Evolutionary conservation across 768 basidiomycete species (phyloP).

Genomic region (Suillus subluteus): DNA sequence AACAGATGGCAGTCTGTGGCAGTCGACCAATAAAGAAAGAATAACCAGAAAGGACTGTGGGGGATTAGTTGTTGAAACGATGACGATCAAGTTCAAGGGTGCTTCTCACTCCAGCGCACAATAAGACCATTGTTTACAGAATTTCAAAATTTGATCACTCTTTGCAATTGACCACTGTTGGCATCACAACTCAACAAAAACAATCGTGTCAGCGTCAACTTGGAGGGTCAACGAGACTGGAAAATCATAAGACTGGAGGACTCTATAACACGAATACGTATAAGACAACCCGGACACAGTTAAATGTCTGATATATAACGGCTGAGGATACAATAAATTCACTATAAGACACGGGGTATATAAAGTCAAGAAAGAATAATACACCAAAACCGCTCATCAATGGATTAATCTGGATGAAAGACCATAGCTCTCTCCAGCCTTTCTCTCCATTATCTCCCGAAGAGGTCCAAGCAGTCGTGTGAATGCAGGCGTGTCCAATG

Average conservation of each 20-base stretch:
- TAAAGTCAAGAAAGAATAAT: conserved; percentile 6
- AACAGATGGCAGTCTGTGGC: conserved; percentile 13
- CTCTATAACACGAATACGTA: background rate
- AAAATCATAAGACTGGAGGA: background rate
- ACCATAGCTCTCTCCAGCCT: conserved; percentile 78
- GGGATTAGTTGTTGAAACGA: conserved; percentile 1
- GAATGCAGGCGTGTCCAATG: conserved; percentile 90
- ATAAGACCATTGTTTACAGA: background rate
- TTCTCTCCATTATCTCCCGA: conserved; percentile 90
- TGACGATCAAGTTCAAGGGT: background rate
- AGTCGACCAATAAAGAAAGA: conserved; percentile 2
- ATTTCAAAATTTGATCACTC: background rate
- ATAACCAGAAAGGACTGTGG: conserved; percentile 10
- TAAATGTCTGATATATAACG: background rate
- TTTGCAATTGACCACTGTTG: conserved; percentile 20
- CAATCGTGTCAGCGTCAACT: conserved; percentile 1
- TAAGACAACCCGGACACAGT: background rate
- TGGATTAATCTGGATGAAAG: conserved; percentile 36
- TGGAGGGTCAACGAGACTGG: conserved; percentile 7
- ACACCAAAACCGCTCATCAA: conserved; percentile 15
- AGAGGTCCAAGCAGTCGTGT: conserved; percentile 91
- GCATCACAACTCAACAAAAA: conserved; percentile 33
- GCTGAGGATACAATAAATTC: conserved; percentile 3
- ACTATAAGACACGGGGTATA: conserved; percentile 10
- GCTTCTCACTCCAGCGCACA: conserved; percentile 22